Evolutionary conservation across 1,284 basidiomycete genomes (phyloP).

Genomic region (Pascua guehoae): DNA sequence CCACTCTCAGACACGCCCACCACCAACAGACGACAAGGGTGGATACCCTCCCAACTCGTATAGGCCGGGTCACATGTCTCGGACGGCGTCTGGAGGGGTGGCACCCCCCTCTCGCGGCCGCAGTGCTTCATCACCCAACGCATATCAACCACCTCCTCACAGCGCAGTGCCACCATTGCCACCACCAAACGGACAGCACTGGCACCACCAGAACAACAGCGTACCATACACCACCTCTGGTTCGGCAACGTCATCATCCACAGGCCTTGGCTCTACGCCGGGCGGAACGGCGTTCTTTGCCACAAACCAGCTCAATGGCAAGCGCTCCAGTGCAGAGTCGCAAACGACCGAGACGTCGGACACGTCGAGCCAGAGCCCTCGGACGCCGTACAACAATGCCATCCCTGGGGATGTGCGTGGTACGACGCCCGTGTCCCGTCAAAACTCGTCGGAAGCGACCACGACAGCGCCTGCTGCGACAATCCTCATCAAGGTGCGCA

Average conservation of each 20-base stretch:
- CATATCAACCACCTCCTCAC: slow-evolving; percentile 42
- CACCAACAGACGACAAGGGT: neutral
- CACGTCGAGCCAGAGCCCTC: slow-evolving; percentile 42
- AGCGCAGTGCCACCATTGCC: slow-evolving; percentile 26
- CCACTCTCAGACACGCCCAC: slow-evolving; percentile 2
- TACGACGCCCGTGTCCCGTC: slow-evolving; percentile 31
- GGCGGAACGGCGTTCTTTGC: slow-evolving; percentile 42
- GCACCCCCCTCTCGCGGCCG: slow-evolving; percentile 40
- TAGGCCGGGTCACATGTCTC: neutral
- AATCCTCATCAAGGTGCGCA: slow-evolving; percentile 67
- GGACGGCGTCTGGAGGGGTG: slow-evolving; percentile 26
- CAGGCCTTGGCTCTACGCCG: slow-evolving; percentile 18
- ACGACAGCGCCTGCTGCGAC: slow-evolving; percentile 34
- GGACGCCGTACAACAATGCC: slow-evolving; percentile 56
- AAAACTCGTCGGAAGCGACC: slow-evolving; percentile 25
- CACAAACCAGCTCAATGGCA: slow-evolving; percentile 32
- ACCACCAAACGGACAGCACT: slow-evolving; percentile 2
- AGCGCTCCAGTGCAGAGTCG: slow-evolving; percentile 38
- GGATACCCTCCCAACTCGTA: no score
- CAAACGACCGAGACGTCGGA: slow-evolving; percentile 48
- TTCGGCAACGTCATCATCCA: slow-evolving; percentile 27
- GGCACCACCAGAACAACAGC: slow-evolving; percentile 10
- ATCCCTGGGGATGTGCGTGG: slow-evolving; percentile 51
- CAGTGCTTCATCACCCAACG: slow-evolving; percentile 52
- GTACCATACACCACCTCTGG: slow-evolving; percentile 13